Evolutionary conservation across 352 stramenopile genomes (phyloP), one percentile per base, ranked within the genome.

Genomic region (Phytophthora ohioensis): DNA sequence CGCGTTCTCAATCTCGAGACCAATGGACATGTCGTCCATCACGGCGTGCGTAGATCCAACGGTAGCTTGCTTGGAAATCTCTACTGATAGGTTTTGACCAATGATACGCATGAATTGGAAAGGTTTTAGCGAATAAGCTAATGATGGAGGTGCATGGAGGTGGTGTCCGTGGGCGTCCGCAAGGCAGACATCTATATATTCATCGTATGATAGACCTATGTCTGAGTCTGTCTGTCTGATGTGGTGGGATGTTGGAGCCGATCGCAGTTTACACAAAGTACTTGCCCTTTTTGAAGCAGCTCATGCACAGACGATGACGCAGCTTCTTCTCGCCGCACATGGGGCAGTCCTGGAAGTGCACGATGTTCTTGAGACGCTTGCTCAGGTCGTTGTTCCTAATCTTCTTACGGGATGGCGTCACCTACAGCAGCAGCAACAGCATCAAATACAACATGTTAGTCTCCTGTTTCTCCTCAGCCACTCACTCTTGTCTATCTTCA

Each of bases 251-350:
- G 62, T 36, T 67, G 39, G 10, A 30, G 27, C 30, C 12, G 51
- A 35, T 17, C 34, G 52, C 35, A n/a, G 41, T 66, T 73, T 91
- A 94, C 67, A 90, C 85, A 80, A 96, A 96, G 79, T 96, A 96
- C 73, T 88, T 94, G 82, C 89, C 89, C 82, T 96, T 95, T 84
- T 96, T 96, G 81, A 93, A 96, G 80, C 89, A 96, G 79, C 83
- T 92, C 87, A 96, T 96, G 83, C 89, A 96, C 52, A 96, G 65
- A 58, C 89, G 88, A 74, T 96, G 89, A 73, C 89, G 87, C 42
- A 96, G 75, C 71, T 96, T 96, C 86, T 96, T 96, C 69, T 92
- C 81, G 60, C 87, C 84, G 53, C 89, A 96, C 63, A 95, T 58
- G 39, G 85, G 73, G 59, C 89, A 96, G 71, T 87, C 75, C 77